These are phyloP conservation scores for Vaccinium vitisidaea DNA, from an alignment of 148 eudicot genomes.

Conservation along the genomic window DNA sequence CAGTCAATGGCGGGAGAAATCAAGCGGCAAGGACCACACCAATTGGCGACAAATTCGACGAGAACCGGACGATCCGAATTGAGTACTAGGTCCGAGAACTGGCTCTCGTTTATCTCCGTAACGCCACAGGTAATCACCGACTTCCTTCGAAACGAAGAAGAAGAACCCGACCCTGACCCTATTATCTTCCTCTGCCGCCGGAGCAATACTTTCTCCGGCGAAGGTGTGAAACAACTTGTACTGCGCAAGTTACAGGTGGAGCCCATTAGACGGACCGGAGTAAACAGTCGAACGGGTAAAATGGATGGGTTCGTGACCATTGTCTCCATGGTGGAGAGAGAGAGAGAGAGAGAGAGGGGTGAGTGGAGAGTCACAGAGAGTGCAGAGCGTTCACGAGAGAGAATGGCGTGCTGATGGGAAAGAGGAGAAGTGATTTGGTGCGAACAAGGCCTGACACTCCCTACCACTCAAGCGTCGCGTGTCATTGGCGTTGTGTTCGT, in stretches of 20 bases:
- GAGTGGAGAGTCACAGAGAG: background rate
- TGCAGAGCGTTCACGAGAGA: background rate
- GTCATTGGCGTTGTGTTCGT: background rate
- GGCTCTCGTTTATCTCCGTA: constrained; percentile 36
- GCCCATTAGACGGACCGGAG: constrained; percentile 18
- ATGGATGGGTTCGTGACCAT: constrained; percentile 9
- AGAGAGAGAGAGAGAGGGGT: too few species aligned
- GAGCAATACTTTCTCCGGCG: constrained; percentile 13
- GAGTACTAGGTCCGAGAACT: constrained; percentile 44
- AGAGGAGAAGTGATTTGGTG: background rate
- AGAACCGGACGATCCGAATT: constrained; percentile 51
- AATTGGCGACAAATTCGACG: constrained; percentile 55
- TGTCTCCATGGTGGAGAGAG: constrained; percentile 2
- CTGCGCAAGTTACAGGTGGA: background rate
- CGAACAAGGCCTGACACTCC: background rate
- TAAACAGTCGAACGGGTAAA: constrained; percentile 6
- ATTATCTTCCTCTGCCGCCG: background rate
- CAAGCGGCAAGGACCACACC: constrained; percentile 68
- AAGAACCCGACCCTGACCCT: constrained; percentile 6
- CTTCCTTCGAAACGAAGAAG: constrained; percentile 14
- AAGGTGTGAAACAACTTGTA: background rate
- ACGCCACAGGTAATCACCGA: constrained; percentile 29
- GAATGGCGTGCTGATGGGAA: background rate
- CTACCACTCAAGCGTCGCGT: background rate
- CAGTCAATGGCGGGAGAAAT: constrained; percentile 47